Percentiles rank a stretch among this genome's conserved stretches.
Conservation (phyloP, 805 yeast genomes). For the Myxozyma kluyveri region DNA sequence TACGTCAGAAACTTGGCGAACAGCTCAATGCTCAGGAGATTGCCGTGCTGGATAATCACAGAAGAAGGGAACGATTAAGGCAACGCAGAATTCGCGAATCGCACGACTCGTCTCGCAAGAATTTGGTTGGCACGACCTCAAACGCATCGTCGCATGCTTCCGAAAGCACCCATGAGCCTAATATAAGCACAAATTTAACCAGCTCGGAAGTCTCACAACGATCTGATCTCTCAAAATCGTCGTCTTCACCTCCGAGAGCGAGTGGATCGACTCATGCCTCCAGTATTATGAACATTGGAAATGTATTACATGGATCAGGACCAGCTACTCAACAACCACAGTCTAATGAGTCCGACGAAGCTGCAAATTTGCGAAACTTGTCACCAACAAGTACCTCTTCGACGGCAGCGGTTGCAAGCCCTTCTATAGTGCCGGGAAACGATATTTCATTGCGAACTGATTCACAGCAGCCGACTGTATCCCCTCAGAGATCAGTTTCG, state of each 20-base stretch:
- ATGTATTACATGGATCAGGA: neutral
- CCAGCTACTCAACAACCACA: neutral
- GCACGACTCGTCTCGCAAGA: neutral
- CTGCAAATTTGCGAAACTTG: too few species aligned
- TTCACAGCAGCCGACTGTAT: too few species aligned
- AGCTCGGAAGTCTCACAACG: neutral
- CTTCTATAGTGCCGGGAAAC: too few species aligned
- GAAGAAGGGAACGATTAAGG: constrained; percentile 10
- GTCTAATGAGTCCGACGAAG: neutral
- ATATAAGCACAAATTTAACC: neutral
- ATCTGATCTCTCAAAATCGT: neutral
- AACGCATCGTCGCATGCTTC: neutral
- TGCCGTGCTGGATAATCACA: constrained; percentile 7
- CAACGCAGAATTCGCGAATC: constrained; percentile 15
- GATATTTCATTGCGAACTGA: too few species aligned
- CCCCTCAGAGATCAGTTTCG: too few species aligned
- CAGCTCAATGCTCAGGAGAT: constrained; percentile 9
- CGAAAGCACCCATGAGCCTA: neutral
- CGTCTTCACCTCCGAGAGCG: neutral
- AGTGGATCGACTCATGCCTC: too few species aligned
- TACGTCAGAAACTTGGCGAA: constrained; percentile 10
- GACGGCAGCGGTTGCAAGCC: too few species aligned
- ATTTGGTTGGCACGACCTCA: neutral
- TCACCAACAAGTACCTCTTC: too few species aligned
- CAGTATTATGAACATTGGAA: constrained; percentile 4